Percentiles rank a stretch among this genome's conserved stretches.
These are phyloP conservation scores for Paramecium bursaria DNA, from an alignment of 73 alveolate genomes.

Conservation along the genomic window DNA sequence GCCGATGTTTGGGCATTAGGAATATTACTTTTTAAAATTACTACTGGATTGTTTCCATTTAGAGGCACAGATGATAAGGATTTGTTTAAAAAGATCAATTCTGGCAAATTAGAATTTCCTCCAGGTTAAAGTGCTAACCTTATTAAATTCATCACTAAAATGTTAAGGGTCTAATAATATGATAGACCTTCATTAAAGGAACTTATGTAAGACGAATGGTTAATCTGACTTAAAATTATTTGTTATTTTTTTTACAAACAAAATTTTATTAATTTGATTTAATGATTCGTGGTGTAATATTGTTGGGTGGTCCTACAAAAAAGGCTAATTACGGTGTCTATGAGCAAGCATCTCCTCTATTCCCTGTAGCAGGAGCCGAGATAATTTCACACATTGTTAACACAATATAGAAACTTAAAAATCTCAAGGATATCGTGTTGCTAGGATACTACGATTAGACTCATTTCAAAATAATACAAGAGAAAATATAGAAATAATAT, in stretches of 20 bases:
- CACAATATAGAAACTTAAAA: not conserved
- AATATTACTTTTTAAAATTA: conserved; percentile 78
- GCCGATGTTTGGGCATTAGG: conserved; percentile 93
- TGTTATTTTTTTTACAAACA: too few species aligned
- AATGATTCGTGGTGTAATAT: conserved; percentile 58
- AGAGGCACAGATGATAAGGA: conserved; percentile 78
- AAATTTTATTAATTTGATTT: too few species aligned
- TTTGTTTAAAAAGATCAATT: conserved; percentile 61
- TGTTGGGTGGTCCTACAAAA: conserved; percentile 49
- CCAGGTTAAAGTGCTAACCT: not conserved
- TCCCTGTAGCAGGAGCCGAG: conserved; percentile 38
- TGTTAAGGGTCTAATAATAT: conserved; percentile 11
- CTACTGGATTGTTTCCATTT: conserved; percentile 86
- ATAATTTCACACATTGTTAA: conserved; percentile 10
- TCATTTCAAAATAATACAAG: conserved; percentile 9
- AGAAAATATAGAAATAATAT: not conserved
- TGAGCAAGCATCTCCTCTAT: conserved; percentile 47
- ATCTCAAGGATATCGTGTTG: conserved; percentile 45
- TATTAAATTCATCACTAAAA: conserved; percentile 45
- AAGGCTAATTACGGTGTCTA: conserved; percentile 50
- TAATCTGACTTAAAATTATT: too few species aligned
- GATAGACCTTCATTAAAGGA: conserved; percentile 65
- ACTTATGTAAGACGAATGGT: conserved; percentile 53
- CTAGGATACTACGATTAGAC: conserved; percentile 54
- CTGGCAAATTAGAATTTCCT: conserved; percentile 65